Evolutionary conservation across 2,329 filamentous ascomycete genomes (phyloP).

Genomic region (Beauveria sp.): DNA sequence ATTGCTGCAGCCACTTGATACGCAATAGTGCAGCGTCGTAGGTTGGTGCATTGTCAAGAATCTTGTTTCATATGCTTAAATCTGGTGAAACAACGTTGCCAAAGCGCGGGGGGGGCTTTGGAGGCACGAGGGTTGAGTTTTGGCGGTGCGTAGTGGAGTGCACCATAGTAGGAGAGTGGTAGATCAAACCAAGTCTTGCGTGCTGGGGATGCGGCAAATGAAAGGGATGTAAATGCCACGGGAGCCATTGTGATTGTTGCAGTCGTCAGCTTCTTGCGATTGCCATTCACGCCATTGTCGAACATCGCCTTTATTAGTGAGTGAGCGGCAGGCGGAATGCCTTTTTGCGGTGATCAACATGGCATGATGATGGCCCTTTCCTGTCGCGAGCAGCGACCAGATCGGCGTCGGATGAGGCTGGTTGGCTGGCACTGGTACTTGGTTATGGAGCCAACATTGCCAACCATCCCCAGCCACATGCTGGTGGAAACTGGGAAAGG

Average conservation of each 20-base stretch:
- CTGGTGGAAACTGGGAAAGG: no score
- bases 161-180: neutral
- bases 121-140: neutral
- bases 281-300: neutral
- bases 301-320: neutral
- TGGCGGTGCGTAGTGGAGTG: neutral
- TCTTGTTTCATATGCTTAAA: neutral
- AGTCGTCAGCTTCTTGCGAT: neutral
- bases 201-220: neutral
- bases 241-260: neutral
- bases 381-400: conserved; percentile 3
- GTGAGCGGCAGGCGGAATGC: neutral
- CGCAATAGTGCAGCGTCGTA: neutral
- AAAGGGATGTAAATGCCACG: neutral
- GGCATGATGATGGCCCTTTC: neutral
- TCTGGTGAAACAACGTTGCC: neutral
- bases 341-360: neutral
- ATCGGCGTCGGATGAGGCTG: conserved; percentile 7
- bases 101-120: neutral
- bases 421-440: neutral
- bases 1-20: conserved; percentile 6
- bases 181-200: neutral
- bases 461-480: neutral
- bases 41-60: neutral
- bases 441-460: neutral